Conservation (phyloP, 2,329 filamentous ascomycete species). For the Phialemoniopsis sp. region DNA sequence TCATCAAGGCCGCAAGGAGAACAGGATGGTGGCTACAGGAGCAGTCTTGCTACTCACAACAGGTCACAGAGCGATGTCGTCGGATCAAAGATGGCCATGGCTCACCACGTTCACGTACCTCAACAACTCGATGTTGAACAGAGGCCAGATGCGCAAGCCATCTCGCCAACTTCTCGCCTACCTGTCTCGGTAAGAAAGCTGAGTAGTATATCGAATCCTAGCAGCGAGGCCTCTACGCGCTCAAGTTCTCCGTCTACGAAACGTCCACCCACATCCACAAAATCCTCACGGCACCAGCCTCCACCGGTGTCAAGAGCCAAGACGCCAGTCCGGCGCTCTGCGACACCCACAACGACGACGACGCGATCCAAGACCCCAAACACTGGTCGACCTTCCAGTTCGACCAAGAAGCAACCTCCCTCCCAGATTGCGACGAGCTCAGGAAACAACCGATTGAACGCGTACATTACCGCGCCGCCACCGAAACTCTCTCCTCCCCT, state of each 20-base stretch:
- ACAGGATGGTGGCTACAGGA: conserved; percentile 19
- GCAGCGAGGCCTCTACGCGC: conserved; percentile 48
- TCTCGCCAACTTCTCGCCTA: conserved; percentile 26
- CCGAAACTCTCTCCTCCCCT: conserved; percentile 75
- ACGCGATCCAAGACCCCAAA: conserved; percentile 39
- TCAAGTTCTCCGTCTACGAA: conserved; percentile 52
- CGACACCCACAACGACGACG: conserved; percentile 20
- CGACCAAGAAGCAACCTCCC: conserved; percentile 29
- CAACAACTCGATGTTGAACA: no score
- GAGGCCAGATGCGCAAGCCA: conserved; percentile 11
- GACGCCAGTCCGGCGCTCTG: conserved; percentile 27
- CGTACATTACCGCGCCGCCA: conserved; percentile 66
- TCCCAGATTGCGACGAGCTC: conserved; percentile 32
- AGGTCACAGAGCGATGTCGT: conserved; percentile 59
- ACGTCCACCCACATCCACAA: conserved; percentile 35
- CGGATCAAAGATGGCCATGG: conserved; percentile 4
- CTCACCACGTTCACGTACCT: no score
- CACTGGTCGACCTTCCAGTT: conserved; percentile 9
- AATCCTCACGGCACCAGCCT: conserved; percentile 30
- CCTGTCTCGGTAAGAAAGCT: conserved; percentile 33
- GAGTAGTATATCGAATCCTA: conserved; percentile 36
- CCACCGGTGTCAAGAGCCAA: conserved; percentile 25
- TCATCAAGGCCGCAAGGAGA: conserved; percentile 14
- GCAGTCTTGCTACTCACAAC: conserved; percentile 29
- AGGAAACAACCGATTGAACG: conserved; percentile 60